These are phyloP conservation scores for Tympanopsis confertula DNA, from an alignment of 2,329 filamentous ascomycete genomes.

Conservation along the genomic window DNA sequence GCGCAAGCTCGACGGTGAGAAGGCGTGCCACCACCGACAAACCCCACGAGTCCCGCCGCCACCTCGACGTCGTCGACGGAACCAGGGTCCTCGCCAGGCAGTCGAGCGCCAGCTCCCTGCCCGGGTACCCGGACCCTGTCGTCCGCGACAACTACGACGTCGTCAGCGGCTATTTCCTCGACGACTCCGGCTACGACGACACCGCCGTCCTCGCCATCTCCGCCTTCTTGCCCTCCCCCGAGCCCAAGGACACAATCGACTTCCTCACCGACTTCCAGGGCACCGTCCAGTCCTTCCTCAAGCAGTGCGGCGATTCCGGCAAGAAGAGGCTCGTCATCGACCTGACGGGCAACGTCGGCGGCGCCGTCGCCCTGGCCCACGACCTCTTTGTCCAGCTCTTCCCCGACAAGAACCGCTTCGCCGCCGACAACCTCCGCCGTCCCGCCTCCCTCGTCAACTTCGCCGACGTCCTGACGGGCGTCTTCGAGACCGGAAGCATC, in stretches of 20 bases:
- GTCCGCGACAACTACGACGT: conserved; percentile 13
- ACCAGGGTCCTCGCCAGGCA: conserved; percentile 16
- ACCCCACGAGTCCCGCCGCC: conserved; percentile 9
- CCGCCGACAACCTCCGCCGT: conserved; percentile 35
- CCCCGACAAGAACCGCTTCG: conserved; percentile 34
- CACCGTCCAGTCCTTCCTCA: conserved; percentile 13
- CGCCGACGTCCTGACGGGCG: conserved; percentile 19
- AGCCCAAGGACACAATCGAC: conserved; percentile 8
- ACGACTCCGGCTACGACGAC: conserved; percentile 15
- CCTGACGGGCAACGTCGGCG: conserved; percentile 44
- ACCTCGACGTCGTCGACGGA: conserved; percentile 16
- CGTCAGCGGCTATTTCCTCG: conserved; percentile 20
- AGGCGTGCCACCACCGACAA: too few species aligned
- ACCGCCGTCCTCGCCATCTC: conserved; percentile 18
- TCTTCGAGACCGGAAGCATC: conserved; percentile 21
- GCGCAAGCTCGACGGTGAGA: too few species aligned
- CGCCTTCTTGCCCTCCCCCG: conserved; percentile 10
- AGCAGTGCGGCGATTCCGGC: conserved; percentile 24
- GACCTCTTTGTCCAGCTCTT: conserved; percentile 49
- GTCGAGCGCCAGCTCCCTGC: conserved; percentile 9
- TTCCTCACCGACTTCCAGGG: conserved; percentile 20
- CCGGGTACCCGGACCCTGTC: conserved; percentile 13
- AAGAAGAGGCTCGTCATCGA: conserved; percentile 52
- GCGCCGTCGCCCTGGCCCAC: conserved; percentile 45
- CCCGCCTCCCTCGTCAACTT: conserved; percentile 38